Percentiles rank a stretch among this genome's conserved stretches.
These are phyloP conservation scores for Teunomyces stri DNA, from an alignment of 805 yeast species.

Conservation along the genomic window DNA sequence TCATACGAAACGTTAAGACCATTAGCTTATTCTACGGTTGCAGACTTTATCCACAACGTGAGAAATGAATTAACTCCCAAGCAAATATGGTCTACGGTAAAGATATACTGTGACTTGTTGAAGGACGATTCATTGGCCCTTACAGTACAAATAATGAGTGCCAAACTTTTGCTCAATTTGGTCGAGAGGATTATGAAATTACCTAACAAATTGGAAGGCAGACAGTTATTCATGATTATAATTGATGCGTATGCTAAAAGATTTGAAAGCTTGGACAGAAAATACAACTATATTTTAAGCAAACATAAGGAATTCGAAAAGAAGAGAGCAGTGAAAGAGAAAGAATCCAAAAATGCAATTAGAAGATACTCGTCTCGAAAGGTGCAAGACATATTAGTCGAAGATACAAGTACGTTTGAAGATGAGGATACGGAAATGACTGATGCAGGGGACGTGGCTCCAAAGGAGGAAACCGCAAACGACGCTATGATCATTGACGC, in stretches of 20 bases:
- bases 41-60: constrained; percentile 92
- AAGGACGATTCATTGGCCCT: constrained; percentile 80
- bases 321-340: constrained; percentile 37
- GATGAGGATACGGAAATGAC: constrained; percentile 30
- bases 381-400: constrained; percentile 17
- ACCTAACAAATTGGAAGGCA: constrained; percentile 76
- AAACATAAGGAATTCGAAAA: constrained; percentile 56
- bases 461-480: neutral
- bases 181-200: constrained; percentile 84
- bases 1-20: constrained; percentile 88
- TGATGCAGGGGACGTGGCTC: constrained; percentile 7
- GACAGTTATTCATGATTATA: constrained; percentile 81
- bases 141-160: constrained; percentile 95
- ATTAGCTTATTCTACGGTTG: constrained; percentile 90
- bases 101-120: constrained; percentile 73
- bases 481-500: constrained; percentile 13
- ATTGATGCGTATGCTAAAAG: constrained; percentile 86
- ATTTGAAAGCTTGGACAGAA: constrained; percentile 70
- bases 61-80: constrained; percentile 76
- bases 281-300: constrained; percentile 61
- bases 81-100: constrained; percentile 85
- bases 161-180: constrained; percentile 79
- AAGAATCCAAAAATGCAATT: constrained; percentile 43
- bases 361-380: constrained; percentile 33
- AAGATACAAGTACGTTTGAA: constrained; percentile 21